These are phyloP conservation scores for Coelastrella sp. DNA, from an alignment of 139 green algal genomes.

Conservation along the genomic window DNA sequence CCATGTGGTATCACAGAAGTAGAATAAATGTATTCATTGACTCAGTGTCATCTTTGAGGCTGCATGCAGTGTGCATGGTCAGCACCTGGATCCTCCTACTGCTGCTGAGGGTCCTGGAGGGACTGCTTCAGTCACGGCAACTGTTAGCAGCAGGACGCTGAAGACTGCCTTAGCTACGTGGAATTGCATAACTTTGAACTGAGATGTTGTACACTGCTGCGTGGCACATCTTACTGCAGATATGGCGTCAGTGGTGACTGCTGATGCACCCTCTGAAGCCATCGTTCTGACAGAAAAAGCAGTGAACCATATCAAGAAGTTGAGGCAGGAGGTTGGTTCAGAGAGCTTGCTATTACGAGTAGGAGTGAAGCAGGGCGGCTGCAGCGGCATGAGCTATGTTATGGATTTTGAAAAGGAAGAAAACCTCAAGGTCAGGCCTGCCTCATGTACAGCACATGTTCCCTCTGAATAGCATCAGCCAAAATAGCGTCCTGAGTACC, in stretches of 20 bases:
- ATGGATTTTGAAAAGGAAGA: conserved; percentile 90
- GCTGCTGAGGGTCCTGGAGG: not conserved
- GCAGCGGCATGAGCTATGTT: conserved; percentile 86
- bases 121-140: not conserved
- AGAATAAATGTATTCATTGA: not conserved
- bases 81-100: not conserved
- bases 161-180: not conserved
- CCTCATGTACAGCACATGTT: too few relatives aligned
- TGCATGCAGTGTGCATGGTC: not conserved
- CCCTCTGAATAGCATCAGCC: not conserved
- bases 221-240: not conserved
- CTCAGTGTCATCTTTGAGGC: not conserved
- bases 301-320: conserved; percentile 80
- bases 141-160: not conserved
- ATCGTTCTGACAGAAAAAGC: conserved; percentile 87
- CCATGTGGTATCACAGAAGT: too few relatives aligned
- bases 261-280: conserved; percentile 36
- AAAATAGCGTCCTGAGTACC: not conserved
- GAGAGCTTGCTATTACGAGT: conserved; percentile 65
- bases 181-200: too few relatives aligned
- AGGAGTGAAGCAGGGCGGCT: conserved; percentile 73
- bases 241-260: not conserved
- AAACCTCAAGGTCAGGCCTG: conserved; percentile 68
- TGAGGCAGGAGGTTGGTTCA: conserved; percentile 52
- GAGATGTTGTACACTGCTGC: not conserved